These are phyloP conservation scores for Tremellales sp. DNA, from an alignment of 1,284 basidiomycete genomes.

Conservation along the genomic window DNA sequence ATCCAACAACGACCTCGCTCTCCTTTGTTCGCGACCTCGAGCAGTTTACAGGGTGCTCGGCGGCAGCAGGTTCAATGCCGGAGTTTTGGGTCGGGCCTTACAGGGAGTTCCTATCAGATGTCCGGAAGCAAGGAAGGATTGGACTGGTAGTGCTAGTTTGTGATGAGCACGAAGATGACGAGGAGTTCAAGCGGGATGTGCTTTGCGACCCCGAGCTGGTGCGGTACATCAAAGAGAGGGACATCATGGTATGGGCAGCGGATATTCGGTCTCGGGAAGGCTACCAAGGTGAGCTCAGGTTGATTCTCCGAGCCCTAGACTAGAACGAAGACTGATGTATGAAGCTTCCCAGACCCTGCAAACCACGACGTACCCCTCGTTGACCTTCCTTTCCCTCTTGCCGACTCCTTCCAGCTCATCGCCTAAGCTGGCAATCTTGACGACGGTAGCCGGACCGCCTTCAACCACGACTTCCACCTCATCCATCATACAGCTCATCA, in stretches of 20 bases:
- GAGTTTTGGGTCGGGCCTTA: conserved; percentile 80
- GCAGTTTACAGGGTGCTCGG: conserved; percentile 29
- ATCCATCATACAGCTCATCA: conserved; percentile 62
- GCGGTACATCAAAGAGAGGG: conserved; percentile 61
- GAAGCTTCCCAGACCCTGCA: conserved; percentile 78
- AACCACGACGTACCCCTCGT: conserved; percentile 84
- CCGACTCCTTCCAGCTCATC: conserved; percentile 54
- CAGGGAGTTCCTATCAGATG: conserved; percentile 66
- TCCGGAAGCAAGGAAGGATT: conserved; percentile 68
- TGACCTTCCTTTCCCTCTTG: conserved; percentile 84
- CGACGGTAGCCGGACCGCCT: conserved; percentile 71
- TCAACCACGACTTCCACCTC: conserved; percentile 61
- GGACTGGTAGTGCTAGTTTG: conserved; percentile 81
- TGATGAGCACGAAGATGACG: conserved; percentile 82
- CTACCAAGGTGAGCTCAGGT: conserved; percentile 69
- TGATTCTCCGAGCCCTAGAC: background rate
- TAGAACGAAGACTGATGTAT: background rate
- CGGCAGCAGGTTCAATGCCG: conserved; percentile 53
- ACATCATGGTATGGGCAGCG: conserved; percentile 40
- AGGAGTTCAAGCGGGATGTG: conserved; percentile 80
- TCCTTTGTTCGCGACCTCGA: conserved; percentile 41
- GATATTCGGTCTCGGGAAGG: conserved; percentile 55
- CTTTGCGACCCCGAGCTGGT: conserved; percentile 70
- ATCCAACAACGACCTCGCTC: conserved; percentile 32
- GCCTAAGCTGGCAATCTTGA: conserved; percentile 67